Evolutionary conservation across 371 early-diverging fungal genomes (phyloP).

Genomic region (Lichtheimia ornata): DNA sequence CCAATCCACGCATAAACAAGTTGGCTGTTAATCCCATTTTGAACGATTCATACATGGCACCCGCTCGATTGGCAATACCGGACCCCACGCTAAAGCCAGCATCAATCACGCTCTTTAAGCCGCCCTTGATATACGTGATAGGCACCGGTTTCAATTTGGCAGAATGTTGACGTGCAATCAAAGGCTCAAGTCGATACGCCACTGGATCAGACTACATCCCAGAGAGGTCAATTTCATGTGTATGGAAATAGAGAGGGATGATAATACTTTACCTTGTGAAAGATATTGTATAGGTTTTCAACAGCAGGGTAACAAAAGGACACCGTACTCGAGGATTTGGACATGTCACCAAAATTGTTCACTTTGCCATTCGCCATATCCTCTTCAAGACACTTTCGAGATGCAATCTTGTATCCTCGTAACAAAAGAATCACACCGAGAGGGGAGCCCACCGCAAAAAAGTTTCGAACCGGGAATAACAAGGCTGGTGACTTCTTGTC

Average conservation of each 20-base stretch:
- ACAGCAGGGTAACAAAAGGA: constrained; percentile 64
- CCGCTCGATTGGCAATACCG: constrained; percentile 70
- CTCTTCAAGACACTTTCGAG: constrained; percentile 34
- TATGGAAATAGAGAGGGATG: too few relatives aligned
- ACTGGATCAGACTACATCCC: constrained; percentile 47
- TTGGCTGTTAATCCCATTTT: constrained; percentile 58
- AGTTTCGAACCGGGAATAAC: constrained; percentile 49
- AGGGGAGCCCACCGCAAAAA: constrained; percentile 80
- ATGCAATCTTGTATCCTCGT: constrained; percentile 63
- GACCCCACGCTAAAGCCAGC: constrained; percentile 64
- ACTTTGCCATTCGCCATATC: neutral
- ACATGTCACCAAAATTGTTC: constrained; percentile 14
- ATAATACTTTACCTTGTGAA: constrained; percentile 65
- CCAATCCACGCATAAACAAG: constrained; percentile 57
- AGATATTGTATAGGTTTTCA: constrained; percentile 80
- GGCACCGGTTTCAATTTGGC: constrained; percentile 64
- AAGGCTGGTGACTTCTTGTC: constrained; percentile 20
- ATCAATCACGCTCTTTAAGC: constrained; percentile 68
- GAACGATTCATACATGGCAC: constrained; percentile 68
- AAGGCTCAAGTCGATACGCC: constrained; percentile 74
- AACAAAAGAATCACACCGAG: constrained; percentile 76
- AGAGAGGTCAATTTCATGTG: neutral
- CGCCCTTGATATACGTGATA: constrained; percentile 84
- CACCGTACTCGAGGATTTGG: constrained; percentile 20
- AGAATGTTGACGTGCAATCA: constrained; percentile 56